Evolutionary conservation across 2,329 filamentous ascomycete species (phyloP).

Genomic region (Lasiodiplodia sp.): DNA sequence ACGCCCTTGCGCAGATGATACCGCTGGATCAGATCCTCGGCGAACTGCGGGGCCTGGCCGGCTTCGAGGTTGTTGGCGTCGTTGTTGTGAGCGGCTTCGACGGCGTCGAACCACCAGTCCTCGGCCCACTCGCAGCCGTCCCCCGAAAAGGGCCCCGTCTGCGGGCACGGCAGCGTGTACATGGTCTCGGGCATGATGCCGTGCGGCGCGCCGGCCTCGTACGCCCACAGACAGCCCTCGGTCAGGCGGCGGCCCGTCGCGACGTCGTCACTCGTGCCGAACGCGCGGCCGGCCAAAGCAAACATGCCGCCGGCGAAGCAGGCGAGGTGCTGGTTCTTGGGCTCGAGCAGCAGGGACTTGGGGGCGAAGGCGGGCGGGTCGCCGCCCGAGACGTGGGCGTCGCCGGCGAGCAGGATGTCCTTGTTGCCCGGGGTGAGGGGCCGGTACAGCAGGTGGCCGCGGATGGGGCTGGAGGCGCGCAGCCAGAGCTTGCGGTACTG

Average conservation of each 20-base stretch:
- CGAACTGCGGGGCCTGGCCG: background rate
- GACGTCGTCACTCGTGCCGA: constrained; percentile 60
- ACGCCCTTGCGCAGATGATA: constrained; percentile 23
- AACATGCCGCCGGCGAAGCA: constrained; percentile 72
- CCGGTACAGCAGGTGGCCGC: constrained; percentile 58
- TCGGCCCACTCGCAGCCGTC: constrained; percentile 62
- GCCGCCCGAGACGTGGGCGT: constrained; percentile 39
- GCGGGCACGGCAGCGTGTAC: constrained; percentile 58
- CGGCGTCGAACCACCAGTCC: constrained; percentile 64
- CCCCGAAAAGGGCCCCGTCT: constrained; percentile 34
- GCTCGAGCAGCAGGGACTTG: constrained; percentile 30
- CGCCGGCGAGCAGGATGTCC: constrained; percentile 41
- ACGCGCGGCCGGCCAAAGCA: constrained; percentile 64
- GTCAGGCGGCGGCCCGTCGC: constrained; percentile 64
- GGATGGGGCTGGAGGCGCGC: constrained; percentile 51
- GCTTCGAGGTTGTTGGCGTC: background rate
- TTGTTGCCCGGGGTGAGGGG: constrained; percentile 48
- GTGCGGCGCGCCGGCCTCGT: constrained; percentile 58
- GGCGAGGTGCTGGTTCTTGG: constrained; percentile 50
- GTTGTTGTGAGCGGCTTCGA: constrained; percentile 48
- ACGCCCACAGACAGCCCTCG: constrained; percentile 69
- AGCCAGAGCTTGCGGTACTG: constrained; percentile 65
- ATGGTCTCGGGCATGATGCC: constrained; percentile 70
- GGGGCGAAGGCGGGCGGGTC: constrained; percentile 31
- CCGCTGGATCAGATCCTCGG: background rate